phyloP scores from a whole-genome alignment of 2,329 filamentous ascomycete species.

The Fusarium brevicatenulatum region DNA sequence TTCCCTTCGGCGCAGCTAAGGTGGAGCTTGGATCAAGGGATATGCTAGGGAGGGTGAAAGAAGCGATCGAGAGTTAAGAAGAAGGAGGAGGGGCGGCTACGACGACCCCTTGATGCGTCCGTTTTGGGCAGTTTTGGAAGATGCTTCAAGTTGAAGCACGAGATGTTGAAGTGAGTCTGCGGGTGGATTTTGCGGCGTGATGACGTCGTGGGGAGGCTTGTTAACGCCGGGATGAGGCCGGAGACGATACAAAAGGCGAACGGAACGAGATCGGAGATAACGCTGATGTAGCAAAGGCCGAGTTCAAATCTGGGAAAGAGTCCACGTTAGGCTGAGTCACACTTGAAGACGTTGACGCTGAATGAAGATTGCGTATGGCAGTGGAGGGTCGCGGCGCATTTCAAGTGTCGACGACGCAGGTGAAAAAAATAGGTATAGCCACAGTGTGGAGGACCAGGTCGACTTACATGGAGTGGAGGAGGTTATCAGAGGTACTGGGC shows the following conservation, averaged over 20 bases:
- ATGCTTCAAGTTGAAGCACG: conserved; percentile 40
- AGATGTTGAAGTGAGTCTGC: conserved; percentile 32
- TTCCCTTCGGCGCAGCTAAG: conserved; percentile 25
- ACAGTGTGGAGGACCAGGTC: conserved; percentile 24
- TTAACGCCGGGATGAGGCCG: conserved; percentile 42
- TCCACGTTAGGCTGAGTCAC: conserved; percentile 40
- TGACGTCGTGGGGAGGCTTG: conserved; percentile 42
- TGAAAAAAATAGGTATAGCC: conserved; percentile 29
- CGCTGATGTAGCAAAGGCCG: conserved; percentile 30
- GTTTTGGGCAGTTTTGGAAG: conserved; percentile 57
- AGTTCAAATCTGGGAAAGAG: conserved; percentile 31
- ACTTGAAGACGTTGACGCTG: conserved; percentile 9
- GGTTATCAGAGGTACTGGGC: background rate
- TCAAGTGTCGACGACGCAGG: conserved; percentile 16
- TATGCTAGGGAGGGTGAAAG: conserved; percentile 64
- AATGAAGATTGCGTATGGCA: conserved; percentile 20
- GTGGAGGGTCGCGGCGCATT: conserved; percentile 37
- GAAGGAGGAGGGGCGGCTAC: conserved; percentile 57
- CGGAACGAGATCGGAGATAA: conserved; percentile 41
- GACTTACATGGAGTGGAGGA: background rate
- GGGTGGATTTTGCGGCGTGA: conserved; percentile 41
- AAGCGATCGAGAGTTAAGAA: conserved; percentile 62
- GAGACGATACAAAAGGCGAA: conserved; percentile 33
- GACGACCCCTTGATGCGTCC: conserved; percentile 59
- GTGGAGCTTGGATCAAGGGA: conserved; percentile 8